A percentile compares a stretch with the other conserved stretches of the same genome.
Conservation (phyloP, 225 moss, liverwort and hornwort species). For the Anthoceros angustus region DNA sequence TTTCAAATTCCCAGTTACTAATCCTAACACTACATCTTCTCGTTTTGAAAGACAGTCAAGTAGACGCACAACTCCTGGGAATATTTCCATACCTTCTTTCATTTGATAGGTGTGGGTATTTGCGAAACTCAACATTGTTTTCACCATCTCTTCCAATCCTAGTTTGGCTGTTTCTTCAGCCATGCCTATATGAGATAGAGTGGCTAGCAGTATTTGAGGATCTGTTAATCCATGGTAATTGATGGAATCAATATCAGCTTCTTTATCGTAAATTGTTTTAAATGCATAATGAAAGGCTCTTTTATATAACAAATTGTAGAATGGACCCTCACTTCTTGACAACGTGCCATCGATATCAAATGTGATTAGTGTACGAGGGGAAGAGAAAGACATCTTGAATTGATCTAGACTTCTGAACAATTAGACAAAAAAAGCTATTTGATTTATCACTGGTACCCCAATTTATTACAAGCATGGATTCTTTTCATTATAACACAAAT, state of each 20-base stretch:
- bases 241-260: not conserved
- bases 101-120: constrained; percentile 1
- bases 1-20: not conserved
- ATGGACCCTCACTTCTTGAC: not conserved
- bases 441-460: too few relatives aligned
- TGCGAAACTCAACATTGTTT: not conserved
- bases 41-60: not conserved
- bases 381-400: too few relatives aligned
- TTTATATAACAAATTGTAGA: not conserved
- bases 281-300: not conserved
- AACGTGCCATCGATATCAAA: not conserved
- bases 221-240: not conserved
- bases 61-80: not conserved
- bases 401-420: too few relatives aligned
- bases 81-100: not conserved
- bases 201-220: not conserved
- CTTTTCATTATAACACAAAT: too few relatives aligned
- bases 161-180: not conserved
- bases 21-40: not conserved
- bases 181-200: not conserved
- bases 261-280: not conserved
- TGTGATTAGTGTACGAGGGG: not conserved
- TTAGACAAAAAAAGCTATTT: too few relatives aligned
- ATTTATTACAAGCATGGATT: too few relatives aligned
- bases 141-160: not conserved